Evolutionary conservation across 306 rosid genomes (phyloP).

Genomic region (Cucumis melo): DNA sequence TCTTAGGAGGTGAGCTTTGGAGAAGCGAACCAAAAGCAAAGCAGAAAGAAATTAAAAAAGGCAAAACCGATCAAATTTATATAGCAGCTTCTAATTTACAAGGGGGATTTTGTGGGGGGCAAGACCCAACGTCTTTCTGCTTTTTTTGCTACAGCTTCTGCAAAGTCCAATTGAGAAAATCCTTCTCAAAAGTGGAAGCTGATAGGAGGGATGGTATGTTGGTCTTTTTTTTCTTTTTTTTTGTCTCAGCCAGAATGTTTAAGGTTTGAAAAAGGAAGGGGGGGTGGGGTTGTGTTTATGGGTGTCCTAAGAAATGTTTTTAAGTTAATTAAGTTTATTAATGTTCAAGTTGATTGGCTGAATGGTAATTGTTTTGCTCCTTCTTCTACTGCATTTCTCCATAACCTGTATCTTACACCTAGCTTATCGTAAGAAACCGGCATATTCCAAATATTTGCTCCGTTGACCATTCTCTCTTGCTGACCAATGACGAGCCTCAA

Average conservation of each 20-base stretch:
- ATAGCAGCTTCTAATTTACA: slow-evolving; percentile 30
- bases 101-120: slow-evolving; percentile 4
- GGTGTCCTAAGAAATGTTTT: slow-evolving; percentile 9
- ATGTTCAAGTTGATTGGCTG: slow-evolving; percentile 19
- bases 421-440: slow-evolving; percentile 87
- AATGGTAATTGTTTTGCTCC: slow-evolving; percentile 59
- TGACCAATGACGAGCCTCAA: slow-evolving; percentile 73
- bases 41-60: neutral
- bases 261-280: neutral
- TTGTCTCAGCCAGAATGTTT: neutral
- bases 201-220: neutral
- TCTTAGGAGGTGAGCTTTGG: neutral
- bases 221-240: neutral
- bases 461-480: slow-evolving; percentile 75
- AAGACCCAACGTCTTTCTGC: slow-evolving; percentile 11
- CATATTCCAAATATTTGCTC: slow-evolving; percentile 72
- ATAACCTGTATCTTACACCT: slow-evolving; percentile 73
- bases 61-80: slow-evolving; percentile 3
- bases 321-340: slow-evolving; percentile 3
- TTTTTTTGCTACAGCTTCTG: slow-evolving; percentile 39
- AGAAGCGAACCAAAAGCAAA: neutral
- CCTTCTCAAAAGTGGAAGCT: neutral
- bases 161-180: slow-evolving; percentile 7
- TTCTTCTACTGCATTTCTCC: slow-evolving; percentile 72
- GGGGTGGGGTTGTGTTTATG: slow-evolving; percentile 7